Conservation (phyloP, 2,329 filamentous ascomycete genomes). For the Ophiocordyceps polyrhachis-furcata region DNA sequence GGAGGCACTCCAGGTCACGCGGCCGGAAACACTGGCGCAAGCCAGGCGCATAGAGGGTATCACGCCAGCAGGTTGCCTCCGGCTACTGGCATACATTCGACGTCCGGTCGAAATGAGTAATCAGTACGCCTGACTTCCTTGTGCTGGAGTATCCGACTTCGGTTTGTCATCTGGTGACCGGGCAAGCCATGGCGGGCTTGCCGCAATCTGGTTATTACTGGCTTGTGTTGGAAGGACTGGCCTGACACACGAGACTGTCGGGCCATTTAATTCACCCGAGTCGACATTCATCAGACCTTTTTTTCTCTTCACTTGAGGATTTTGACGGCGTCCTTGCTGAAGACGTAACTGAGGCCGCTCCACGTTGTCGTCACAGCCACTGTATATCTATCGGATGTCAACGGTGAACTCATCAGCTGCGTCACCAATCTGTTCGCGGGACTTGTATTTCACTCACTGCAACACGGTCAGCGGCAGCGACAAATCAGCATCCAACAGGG, state of each 20-base stretch:
- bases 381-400: slow-evolving; percentile 39
- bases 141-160: not conserved
- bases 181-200: too few relatives aligned
- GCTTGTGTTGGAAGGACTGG: not conserved
- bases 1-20: slow-evolving; percentile 45
- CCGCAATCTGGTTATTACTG: not conserved
- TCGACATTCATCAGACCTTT: not conserved
- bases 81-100: slow-evolving; percentile 44
- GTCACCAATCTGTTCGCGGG: not conserved
- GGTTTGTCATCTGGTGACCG: not conserved
- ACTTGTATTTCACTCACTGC: slow-evolving; percentile 35
- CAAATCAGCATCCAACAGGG: slow-evolving; percentile 46
- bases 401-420: not conserved
- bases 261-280: not conserved
- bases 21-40: slow-evolving; percentile 76
- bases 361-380: slow-evolving; percentile 82
- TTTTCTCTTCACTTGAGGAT: slow-evolving; percentile 40
- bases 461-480: slow-evolving; percentile 34
- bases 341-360: slow-evolving; percentile 86
- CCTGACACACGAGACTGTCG: not conserved
- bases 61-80: slow-evolving; percentile 39
- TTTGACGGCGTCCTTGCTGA: slow-evolving; percentile 77
- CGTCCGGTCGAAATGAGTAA: not conserved
- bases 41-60: slow-evolving; percentile 72
- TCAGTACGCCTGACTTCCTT: not conserved